phyloP scores from a whole-genome alignment of 140 eudicot species.

The Erigeron philadelphicus region DNA sequence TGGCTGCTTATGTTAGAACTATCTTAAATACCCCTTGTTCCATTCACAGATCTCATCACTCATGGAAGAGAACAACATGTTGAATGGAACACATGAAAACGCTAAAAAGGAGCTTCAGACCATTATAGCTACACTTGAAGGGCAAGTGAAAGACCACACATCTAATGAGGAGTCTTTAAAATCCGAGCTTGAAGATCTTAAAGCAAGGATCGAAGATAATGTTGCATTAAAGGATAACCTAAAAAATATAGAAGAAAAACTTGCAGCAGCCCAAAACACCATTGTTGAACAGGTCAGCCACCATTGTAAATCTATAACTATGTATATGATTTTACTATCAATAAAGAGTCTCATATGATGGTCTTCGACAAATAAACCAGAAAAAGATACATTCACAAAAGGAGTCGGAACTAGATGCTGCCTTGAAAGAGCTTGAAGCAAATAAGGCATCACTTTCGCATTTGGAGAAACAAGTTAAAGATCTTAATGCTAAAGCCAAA shows the following conservation, averaged over 20 bases:
- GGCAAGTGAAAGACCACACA: slow-evolving; percentile 53
- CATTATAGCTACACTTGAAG: slow-evolving; percentile 56
- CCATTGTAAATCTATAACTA: not conserved
- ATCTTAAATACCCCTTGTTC: slow-evolving; percentile 8
- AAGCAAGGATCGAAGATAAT: slow-evolving; percentile 46
- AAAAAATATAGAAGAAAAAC: slow-evolving; percentile 63
- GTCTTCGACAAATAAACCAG: slow-evolving; percentile 32
- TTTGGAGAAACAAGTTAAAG: slow-evolving; percentile 61
- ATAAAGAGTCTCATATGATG: slow-evolving; percentile 1
- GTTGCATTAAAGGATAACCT: slow-evolving; percentile 42
- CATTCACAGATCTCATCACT: slow-evolving; percentile 58
- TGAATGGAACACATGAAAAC: slow-evolving; percentile 45
- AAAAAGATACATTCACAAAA: slow-evolving; percentile 45
- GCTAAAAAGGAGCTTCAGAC: slow-evolving; percentile 64
- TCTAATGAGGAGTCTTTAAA: slow-evolving; percentile 47
- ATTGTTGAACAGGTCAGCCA: slow-evolving; percentile 31
- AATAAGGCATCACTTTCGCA: slow-evolving; percentile 43
- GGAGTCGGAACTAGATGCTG: slow-evolving; percentile 55
- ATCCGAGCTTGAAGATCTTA: slow-evolving; percentile 51
- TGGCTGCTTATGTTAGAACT: not conserved
- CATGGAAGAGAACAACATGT: slow-evolving; percentile 62
- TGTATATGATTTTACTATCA: not conserved
- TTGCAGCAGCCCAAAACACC: slow-evolving; percentile 40
- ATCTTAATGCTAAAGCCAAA: slow-evolving; percentile 48
- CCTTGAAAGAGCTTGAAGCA: slow-evolving; percentile 61